Evolutionary conservation across 2,329 filamentous ascomycete genomes (phyloP), one percentile per base, ranked within the genome.

Genomic region (Trichophyton benhamiae): DNA sequence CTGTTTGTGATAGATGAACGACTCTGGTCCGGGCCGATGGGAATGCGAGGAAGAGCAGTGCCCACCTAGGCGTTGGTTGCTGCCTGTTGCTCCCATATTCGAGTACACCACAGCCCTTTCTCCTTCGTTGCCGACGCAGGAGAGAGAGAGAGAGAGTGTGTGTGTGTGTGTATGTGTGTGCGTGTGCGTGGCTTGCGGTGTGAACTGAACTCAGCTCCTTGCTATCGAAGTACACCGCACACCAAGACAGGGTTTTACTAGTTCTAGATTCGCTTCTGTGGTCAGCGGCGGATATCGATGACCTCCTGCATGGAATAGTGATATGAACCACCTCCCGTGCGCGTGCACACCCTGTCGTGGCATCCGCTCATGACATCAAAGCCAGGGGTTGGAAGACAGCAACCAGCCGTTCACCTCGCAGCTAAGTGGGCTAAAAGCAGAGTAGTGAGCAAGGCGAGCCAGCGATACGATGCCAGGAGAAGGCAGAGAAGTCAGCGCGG

Each of bases 231-330:
- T n/a, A 17, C 41, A n/a, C 41, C 41, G 52, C 33, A 36, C 52
- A 17, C 9, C 9, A 38, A 38, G 33, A 38, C 33, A 38, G 27
- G 30, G 13, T 55, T 55, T 9, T 55, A 36, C 15, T 15, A 17
- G 52, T 55, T 38, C 52, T 55, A 55, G 52, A 55, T 55, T 55
- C 52, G 52, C 20, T 52, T 52, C 22, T 27, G 46, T 22, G 20
- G 46, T 27, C 52, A 55, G 52, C 27, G 52, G 52, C 52, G 30
- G 30, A 55, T 55, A 36, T 36, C 13, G 52, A 55, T 33, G 52
- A 33, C 52, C 52, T 55, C 52, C 30, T 36, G 52, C 52, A 36
- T 36, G 13, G 20, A 38, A 52, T 20, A 20, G 20, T 20, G n/a
- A 52, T 52, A 52, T 30, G 27, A 52, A 25, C 22, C 13, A 11